Conservation (phyloP, 164 flowering plant genomes). For the Macadamia tetraphylla region DNA sequence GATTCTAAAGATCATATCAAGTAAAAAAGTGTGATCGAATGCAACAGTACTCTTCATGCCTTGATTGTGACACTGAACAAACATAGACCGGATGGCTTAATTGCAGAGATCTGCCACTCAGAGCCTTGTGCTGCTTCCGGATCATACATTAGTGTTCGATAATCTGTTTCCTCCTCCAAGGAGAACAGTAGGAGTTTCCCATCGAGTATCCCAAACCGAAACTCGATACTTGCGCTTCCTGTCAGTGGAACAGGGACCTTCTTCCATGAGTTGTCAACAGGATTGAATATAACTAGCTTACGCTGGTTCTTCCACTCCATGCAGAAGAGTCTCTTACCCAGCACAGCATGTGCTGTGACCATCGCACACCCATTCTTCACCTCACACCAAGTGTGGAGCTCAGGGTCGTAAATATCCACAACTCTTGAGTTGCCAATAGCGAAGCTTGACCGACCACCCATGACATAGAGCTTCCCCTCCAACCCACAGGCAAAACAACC, state of each 20-base stretch:
- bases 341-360: conserved; percentile 92
- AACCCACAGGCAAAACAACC: conserved; percentile 85
- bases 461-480: conserved; percentile 78
- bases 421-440: conserved; percentile 86
- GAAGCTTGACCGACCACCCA: conserved; percentile 95
- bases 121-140: conserved; percentile 68
- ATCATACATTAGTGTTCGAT: conserved; percentile 52
- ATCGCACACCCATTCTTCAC: conserved; percentile 94
- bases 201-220: conserved; percentile 69
- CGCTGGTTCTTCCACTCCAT: conserved; percentile 97
- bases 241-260: conserved; percentile 71
- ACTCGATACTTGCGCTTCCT: conserved; percentile 69
- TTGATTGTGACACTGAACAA: conserved; percentile 71
- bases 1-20: not conserved
- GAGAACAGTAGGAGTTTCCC: conserved; percentile 82
- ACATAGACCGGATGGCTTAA: conserved; percentile 65
- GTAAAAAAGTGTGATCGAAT: not conserved
- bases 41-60: conserved; percentile 35
- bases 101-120: conserved; percentile 68
- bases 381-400: conserved; percentile 63
- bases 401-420: conserved; percentile 73
- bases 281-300: conserved; percentile 56
- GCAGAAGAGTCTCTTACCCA: conserved; percentile 74
- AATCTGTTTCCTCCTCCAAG: conserved; percentile 38
- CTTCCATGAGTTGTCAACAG: conserved; percentile 72